Conservation (phyloP, 345 rosid genomes). For the Camelina hispida region DNA sequence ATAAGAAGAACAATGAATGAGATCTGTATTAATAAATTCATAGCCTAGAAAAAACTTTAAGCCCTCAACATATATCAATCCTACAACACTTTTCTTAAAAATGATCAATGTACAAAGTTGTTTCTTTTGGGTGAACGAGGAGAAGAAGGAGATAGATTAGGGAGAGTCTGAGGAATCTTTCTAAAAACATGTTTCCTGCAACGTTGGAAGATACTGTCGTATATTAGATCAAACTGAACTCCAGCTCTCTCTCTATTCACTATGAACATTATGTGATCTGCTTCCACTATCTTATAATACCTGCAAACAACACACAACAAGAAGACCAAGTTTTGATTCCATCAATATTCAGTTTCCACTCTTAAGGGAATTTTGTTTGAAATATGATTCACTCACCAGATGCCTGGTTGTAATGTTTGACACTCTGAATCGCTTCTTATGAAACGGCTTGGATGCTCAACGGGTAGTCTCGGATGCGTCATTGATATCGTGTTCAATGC, state of each 20-base stretch:
- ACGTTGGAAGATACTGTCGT: constrained; percentile 91
- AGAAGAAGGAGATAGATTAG: constrained; percentile 47
- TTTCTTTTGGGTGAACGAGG: constrained; percentile 7
- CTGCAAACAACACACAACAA: constrained; percentile 49
- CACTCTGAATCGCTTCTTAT: constrained; percentile 67
- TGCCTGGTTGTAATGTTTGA: constrained; percentile 76
- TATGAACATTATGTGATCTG: constrained; percentile 88
- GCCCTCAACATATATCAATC: constrained; percentile 14
- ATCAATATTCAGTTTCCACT: background rate
- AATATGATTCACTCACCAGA: constrained; percentile 66
- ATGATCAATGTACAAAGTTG: constrained; percentile 37
- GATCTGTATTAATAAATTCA: constrained; percentile 17
- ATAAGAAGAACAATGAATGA: constrained; percentile 17
- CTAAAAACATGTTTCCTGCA: constrained; percentile 90
- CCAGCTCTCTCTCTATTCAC: constrained; percentile 96
- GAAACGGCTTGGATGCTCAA: constrained; percentile 70
- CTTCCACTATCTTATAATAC: constrained; percentile 96
- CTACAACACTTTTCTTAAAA: background rate
- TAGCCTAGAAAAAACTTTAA: constrained; percentile 22
- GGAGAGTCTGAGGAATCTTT: constrained; percentile 65
- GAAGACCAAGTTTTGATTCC: background rate
- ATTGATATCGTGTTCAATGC: constrained; percentile 94
- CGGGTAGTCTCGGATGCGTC: constrained; percentile 89
- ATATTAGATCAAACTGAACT: constrained; percentile 83
- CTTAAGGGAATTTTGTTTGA: background rate